Evolutionary conservation across 495 filamentous ascomycete genomes (phyloP), one percentile per base, ranked within the genome.

Genomic region (Wilcoxina mikolae): DNA sequence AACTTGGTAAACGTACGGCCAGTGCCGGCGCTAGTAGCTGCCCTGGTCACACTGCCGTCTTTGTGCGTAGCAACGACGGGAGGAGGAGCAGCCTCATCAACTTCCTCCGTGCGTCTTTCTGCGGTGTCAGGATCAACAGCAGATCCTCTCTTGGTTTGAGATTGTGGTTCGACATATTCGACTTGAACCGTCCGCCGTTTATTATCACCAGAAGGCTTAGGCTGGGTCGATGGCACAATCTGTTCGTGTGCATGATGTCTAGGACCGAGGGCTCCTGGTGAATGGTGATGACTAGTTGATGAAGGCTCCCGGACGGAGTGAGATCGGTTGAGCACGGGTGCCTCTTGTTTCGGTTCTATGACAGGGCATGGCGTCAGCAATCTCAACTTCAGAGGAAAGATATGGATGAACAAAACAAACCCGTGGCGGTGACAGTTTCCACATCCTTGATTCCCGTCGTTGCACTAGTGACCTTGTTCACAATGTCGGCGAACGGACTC

Each of bases 111-210:
- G 9, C 22, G 12, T 10, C 54, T 26, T 3, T 51, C 43, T 3
- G 60, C 55, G 9, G 58, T 57, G 20, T 85, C 82, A 46, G 61
- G 60, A 24, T 64, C 61, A 11, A 49, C 60, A 4, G 56, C 50
- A 10, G 61, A 64, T 22, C 81, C 83, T 60, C 84, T 69, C 2
- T 71, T 67, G 3, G 91, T 95, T 58, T 86, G 80, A 17, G 85
- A 91, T 27, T 81, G 79, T 33, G 91, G 93, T 38, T 87, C 83
- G 48, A 99, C 93, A 72, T 99, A 99, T 70, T 99, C 91, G 11
- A 96, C 86, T 69, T 99, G 91, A 0, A 99, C 87, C 0, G 91
- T 99, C 52, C 87, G 77, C 33, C 91, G 80, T 69, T 96, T 98
- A 59, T 83, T 82, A 62, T 95, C 91, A 20, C 83, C 79, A 2